These are phyloP conservation scores for Barnettozyma botsteinii DNA, from an alignment of 805 yeast species.

Conservation along the genomic window DNA sequence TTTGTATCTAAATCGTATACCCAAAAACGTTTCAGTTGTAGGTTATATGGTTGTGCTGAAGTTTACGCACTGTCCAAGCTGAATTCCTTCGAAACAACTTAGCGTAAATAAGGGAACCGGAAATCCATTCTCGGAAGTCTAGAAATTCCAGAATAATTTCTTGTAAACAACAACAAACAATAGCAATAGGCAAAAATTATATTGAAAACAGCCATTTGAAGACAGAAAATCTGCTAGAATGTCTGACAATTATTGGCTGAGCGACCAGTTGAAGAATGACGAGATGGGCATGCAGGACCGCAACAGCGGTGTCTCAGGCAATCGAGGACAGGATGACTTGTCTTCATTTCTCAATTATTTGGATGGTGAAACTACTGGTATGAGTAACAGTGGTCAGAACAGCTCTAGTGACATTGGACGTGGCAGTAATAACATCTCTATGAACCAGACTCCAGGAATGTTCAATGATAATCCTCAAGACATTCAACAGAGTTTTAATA, in stretches of 20 bases:
- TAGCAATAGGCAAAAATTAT: no score
- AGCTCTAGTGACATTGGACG: not conserved
- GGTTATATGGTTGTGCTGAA: not conserved
- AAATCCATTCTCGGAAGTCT: no score
- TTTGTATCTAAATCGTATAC: not conserved
- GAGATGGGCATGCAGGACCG: slow-evolving; percentile 15
- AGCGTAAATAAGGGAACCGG: not conserved
- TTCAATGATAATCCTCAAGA: slow-evolving; percentile 7
- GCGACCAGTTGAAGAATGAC: slow-evolving; percentile 23
- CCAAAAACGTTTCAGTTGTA: not conserved
- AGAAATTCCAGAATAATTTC: not conserved
- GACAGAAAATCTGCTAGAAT: slow-evolving; percentile 6
- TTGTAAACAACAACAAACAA: not conserved
- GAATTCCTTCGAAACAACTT: no score
- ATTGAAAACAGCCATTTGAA: not conserved
- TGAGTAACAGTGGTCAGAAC: slow-evolving; percentile 3
- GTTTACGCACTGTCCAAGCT: slow-evolving; percentile 1
- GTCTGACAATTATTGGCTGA: slow-evolving; percentile 26
- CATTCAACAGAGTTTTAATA: slow-evolving; percentile 3
- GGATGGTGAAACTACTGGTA: slow-evolving; percentile 26
- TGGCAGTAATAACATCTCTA: not conserved
- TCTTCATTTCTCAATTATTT: slow-evolving; percentile 46
- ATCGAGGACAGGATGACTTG: slow-evolving; percentile 27
- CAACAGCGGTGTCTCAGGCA: slow-evolving; percentile 16
- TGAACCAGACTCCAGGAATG: slow-evolving; percentile 1